These are phyloP conservation scores for Microbotryomycetes sp. DNA, from an alignment of 1,284 basidiomycete genomes.

Conservation along the genomic window DNA sequence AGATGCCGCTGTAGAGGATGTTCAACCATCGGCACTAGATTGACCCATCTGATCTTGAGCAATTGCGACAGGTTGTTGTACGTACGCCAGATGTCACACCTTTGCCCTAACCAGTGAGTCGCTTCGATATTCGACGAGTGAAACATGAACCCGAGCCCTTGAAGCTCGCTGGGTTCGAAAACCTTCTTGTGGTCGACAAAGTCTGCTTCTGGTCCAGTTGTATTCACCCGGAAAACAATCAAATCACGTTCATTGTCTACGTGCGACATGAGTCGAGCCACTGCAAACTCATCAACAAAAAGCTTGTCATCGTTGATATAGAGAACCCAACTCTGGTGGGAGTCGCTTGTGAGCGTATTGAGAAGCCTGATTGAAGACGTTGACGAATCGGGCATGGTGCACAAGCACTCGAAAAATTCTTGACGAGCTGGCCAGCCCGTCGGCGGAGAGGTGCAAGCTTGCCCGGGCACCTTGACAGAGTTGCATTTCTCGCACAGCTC, in stretches of 20 bases:
- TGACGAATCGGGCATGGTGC: conserved; percentile 7
- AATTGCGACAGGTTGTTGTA: conserved; percentile 12
- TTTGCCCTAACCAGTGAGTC: conserved; percentile 12
- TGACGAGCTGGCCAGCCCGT: background rate
- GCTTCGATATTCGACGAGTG: conserved; percentile 23
- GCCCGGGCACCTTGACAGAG: background rate
- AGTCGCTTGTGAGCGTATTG: conserved; percentile 5
- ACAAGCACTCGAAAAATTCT: conserved; percentile 20
- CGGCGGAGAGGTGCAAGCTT: conserved; percentile 9
- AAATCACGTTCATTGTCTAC: conserved; percentile 15
- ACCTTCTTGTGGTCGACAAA: conserved; percentile 6
- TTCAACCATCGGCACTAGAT: conserved; percentile 25
- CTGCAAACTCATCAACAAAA: conserved; percentile 11
- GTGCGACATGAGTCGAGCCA: conserved; percentile 26
- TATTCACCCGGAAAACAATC: conserved; percentile 22
- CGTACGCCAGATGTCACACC: conserved; percentile 24
- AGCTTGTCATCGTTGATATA: conserved; percentile 26
- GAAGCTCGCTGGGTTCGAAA: conserved; percentile 13
- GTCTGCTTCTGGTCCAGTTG: conserved; percentile 2
- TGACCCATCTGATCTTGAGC: conserved; percentile 25
- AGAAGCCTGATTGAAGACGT: conserved; percentile 14
- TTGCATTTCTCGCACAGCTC: conserved; percentile 13
- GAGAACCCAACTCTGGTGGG: conserved; percentile 14
- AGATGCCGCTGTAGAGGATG: conserved; percentile 28
- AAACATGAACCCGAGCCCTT: conserved; percentile 25